These are phyloP conservation scores for Globisporangium apiculatum DNA, from an alignment of 352 stramenopile species.

Conservation along the genomic window DNA sequence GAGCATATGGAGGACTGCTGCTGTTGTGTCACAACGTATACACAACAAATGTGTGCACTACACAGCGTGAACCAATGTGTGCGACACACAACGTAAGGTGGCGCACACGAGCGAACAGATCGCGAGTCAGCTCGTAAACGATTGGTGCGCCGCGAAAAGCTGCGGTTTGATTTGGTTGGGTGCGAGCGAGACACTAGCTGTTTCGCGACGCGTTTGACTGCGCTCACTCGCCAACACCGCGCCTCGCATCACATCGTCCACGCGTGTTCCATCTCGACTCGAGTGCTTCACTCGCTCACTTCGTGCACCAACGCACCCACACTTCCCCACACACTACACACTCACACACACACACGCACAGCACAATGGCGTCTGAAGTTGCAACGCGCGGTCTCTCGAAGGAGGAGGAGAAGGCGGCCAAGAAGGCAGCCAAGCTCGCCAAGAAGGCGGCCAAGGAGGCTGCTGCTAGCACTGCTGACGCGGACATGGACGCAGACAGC, in stretches of 20 bases:
- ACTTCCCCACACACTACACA: constrained; percentile 1
- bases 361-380: constrained; percentile 10
- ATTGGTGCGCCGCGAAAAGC: background rate
- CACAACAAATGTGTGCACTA: background rate
- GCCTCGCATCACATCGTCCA: background rate
- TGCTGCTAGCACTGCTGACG: constrained; percentile 1
- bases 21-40: background rate
- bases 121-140: background rate
- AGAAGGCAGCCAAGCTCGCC: constrained; percentile 46
- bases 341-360: constrained; percentile 1
- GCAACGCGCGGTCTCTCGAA: constrained; percentile 30
- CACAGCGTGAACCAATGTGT: background rate
- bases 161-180: background rate
- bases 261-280: too few species aligned
- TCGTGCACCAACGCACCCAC: background rate
- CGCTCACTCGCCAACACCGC: constrained; percentile 1
- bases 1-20: too few species aligned
- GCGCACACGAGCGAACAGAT: background rate
- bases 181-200: background rate
- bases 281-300: background rate
- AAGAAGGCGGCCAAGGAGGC: constrained; percentile 43
- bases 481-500: constrained; percentile 9
- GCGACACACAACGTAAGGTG: too few species aligned
- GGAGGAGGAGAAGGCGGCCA: constrained; percentile 58
- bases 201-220: background rate